phyloP scores from a whole-genome alignment of 257 asterid species.

The Dorcoceras hygrometricum region DNA sequence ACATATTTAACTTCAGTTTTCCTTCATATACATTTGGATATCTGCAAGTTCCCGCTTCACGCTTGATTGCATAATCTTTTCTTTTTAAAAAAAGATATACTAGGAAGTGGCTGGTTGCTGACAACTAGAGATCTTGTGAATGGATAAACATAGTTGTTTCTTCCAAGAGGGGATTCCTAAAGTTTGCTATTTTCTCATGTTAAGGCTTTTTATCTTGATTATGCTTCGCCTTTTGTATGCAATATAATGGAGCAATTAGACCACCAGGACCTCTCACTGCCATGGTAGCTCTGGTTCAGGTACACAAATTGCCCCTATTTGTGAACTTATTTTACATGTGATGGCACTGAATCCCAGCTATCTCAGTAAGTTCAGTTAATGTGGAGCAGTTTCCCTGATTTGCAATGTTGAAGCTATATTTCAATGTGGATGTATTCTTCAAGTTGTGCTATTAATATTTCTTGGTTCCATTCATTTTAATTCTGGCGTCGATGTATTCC shows the following conservation, averaged over 20 bases:
- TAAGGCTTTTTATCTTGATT: constrained; percentile 41
- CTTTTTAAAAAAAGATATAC: no score
- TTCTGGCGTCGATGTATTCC: constrained; percentile 10
- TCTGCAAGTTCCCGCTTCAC: no score
- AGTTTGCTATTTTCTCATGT: constrained; percentile 23
- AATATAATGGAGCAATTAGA: constrained; percentile 36
- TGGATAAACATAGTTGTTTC: constrained; percentile 34
- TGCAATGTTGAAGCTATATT: neutral
- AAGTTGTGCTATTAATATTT: neutral
- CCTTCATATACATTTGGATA: no score
- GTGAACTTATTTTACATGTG: neutral
- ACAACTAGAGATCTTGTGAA: constrained; percentile 12
- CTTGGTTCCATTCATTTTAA: constrained; percentile 1
- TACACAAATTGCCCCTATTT: constrained; percentile 15
- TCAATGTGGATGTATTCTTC: neutral
- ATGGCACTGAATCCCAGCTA: neutral
- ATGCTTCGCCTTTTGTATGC: constrained; percentile 48
- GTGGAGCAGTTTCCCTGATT: neutral
- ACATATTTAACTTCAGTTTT: no score
- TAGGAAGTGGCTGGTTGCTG: constrained; percentile 21
- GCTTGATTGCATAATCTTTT: no score
- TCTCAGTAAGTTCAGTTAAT: constrained; percentile 4
- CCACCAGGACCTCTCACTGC: constrained; percentile 47
- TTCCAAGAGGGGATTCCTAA: constrained; percentile 24
- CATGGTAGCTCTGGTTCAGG: constrained; percentile 77